Conservation (phyloP, 805 yeast species). For the Yarrowia sp. region DNA sequence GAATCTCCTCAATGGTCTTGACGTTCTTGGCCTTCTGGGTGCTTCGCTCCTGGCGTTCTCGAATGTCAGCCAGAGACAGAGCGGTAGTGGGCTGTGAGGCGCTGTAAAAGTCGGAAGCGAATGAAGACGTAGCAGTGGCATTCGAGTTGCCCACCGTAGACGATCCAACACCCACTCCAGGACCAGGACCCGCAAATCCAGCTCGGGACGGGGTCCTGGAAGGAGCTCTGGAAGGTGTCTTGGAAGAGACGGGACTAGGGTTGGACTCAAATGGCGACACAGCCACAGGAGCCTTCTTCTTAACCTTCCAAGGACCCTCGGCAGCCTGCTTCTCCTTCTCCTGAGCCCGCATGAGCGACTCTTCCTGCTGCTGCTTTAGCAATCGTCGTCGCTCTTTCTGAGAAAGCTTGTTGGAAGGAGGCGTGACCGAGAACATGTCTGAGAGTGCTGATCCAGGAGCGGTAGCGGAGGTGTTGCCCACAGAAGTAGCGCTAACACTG, state of each 20-base stretch:
- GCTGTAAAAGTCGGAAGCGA: constrained; percentile 24
- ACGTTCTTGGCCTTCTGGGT: constrained; percentile 50
- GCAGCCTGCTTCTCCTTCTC: constrained; percentile 29
- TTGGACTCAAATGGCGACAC: constrained; percentile 22
- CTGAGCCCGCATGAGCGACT: constrained; percentile 23
- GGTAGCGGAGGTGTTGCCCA: too few relatives aligned
- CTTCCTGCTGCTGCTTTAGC: constrained; percentile 47
- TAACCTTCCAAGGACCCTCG: constrained; percentile 25
- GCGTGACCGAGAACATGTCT: constrained; percentile 2
- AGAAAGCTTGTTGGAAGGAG: constrained; percentile 56
- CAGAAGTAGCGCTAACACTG: not conserved
- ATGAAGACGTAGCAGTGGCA: not conserved
- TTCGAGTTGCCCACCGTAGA: not conserved
- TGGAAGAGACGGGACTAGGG: not conserved
- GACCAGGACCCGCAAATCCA: not conserved
- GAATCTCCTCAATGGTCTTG: constrained; percentile 69
- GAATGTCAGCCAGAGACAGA: constrained; percentile 45
- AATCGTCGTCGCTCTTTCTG: constrained; percentile 65
- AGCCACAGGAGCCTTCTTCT: constrained; percentile 14
- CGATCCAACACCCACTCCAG: not conserved
- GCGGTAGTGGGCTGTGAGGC: constrained; percentile 10
- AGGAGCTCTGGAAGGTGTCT: not conserved
- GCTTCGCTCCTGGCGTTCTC: constrained; percentile 54
- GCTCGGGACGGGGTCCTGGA: constrained; percentile 6
- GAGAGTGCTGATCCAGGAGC: constrained; percentile 19